Evolutionary conservation across 345 rosid species (phyloP), one percentile per base, ranked within the genome.

Genomic region (Kandelia obovata): DNA sequence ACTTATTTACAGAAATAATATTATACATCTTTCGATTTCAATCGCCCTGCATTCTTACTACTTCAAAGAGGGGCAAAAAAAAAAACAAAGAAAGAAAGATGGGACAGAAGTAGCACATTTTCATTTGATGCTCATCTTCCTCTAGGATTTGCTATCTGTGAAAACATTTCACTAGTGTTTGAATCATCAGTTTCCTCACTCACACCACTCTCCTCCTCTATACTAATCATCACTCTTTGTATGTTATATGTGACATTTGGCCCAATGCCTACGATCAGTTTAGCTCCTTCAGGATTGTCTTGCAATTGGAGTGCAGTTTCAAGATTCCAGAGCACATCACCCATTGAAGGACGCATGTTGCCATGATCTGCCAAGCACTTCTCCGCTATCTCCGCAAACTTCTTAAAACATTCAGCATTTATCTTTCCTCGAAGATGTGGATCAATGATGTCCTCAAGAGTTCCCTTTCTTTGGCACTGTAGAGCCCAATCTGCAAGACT

Each of bases 61-160:
- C 49, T 11, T 43, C 49, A 28, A 7, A 43, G 28, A n/a, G 8
- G 10, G 35, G 32, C 11, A 17, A 31, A 17, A 8, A 28, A 64
- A 25, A 49, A 28, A 1, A 5, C 7, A 56, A 1, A 53, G 2
- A 19, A 11, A 7, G 1, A 34, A 34, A 34, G 9, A 7, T 34
- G 37, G 20, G 58, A 67, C 37, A 17, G 32, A 67, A 67, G 39
- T 53, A 57, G 39, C 19, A 65, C 26, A 37, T 57, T 9, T 23
- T 9, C 43, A 60, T 6, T 13, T 5, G 49, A 13, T 20, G 27
- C 17, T 82, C 72, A 84, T 84, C 86, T 82, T 71, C 75, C 78
- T 35, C 62, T 67, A 0, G 83, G 85, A 77, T 84, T 75, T 23
- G 75, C 75, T 55, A 81, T 37, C 68, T 78, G 82, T 8, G 87